Evolutionary conservation across 768 basidiomycete species (phyloP).

Genomic region (Trametes meyenii): DNA sequence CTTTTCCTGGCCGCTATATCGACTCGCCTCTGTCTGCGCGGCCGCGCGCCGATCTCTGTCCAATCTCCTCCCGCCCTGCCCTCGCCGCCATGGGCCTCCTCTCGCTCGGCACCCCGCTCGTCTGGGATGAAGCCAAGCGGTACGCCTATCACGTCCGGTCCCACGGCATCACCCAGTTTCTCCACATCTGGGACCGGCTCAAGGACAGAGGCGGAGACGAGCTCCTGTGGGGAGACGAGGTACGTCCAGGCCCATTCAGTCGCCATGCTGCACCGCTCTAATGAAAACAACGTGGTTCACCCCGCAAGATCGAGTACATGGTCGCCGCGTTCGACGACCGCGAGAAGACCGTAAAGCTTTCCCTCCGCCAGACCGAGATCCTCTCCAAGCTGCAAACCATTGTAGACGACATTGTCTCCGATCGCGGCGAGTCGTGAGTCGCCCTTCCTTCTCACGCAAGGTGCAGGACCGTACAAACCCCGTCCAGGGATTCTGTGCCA

Average conservation of each 20-base stretch:
- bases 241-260: constrained; percentile 35
- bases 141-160: constrained; percentile 86
- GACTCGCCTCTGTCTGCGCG: constrained; percentile 4
- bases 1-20: constrained; percentile 18
- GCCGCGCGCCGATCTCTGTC: constrained; percentile 2
- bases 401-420: constrained; percentile 64
- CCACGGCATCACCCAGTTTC: constrained; percentile 94
- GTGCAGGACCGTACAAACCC: constrained; percentile 2
- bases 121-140: constrained; percentile 88
- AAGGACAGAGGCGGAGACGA: constrained; percentile 92
- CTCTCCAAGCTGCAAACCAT: constrained; percentile 74
- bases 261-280: constrained; percentile 10
- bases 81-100: constrained; percentile 78
- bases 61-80: constrained; percentile 3
- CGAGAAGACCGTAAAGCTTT: constrained; percentile 80
- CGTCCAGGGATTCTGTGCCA: constrained; percentile 68
- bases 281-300: constrained; percentile 23
- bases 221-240: constrained; percentile 98
- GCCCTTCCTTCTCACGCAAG: constrained; percentile 1
- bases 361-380: constrained; percentile 95
- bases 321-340: constrained; percentile 83
- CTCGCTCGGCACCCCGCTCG: constrained; percentile 88
- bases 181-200: constrained; percentile 89
- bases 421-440: constrained; percentile 62
- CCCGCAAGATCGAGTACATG: constrained; percentile 89